These are phyloP conservation scores for Monosporozyma yasuniensis DNA, from an alignment of 805 yeast genomes.

Conservation along the genomic window DNA sequence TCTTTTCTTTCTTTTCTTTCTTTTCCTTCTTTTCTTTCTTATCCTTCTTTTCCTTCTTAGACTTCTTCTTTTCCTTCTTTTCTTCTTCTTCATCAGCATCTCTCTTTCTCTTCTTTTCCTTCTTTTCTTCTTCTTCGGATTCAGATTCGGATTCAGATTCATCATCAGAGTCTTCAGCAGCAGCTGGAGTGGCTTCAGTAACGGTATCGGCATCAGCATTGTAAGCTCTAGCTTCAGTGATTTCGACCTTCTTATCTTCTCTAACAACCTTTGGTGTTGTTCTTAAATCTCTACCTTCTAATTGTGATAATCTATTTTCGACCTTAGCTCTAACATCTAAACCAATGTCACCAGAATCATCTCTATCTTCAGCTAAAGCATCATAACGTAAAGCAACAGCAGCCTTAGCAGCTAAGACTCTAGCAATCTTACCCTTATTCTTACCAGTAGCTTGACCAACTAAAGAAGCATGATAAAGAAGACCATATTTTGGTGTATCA, in stretches of 20 bases:
- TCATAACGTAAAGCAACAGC: constrained; percentile 95
- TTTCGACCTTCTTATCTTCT: constrained; percentile 78
- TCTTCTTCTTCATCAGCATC: constrained; percentile 28
- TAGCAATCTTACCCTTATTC: constrained; percentile 97
- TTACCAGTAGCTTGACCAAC: constrained; percentile 97
- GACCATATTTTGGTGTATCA: constrained; percentile 97
- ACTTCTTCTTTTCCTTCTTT: constrained; percentile 27
- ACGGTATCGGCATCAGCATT: constrained; percentile 88
- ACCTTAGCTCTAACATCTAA: constrained; percentile 85
- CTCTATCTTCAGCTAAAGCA: constrained; percentile 94
- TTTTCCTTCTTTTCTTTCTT: constrained; percentile 21
- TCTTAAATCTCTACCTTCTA: constrained; percentile 95
- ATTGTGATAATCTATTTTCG: constrained; percentile 85
- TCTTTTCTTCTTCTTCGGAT: constrained; percentile 25
- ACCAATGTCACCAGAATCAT: constrained; percentile 91
- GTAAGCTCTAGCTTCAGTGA: constrained; percentile 78
- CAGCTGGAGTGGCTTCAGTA: constrained; percentile 33
- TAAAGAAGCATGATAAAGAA: constrained; percentile 90
- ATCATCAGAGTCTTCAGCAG: constrained; percentile 30
- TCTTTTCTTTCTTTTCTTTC: constrained; percentile 29
- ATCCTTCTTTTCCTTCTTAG: constrained; percentile 30
- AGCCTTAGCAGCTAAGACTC: constrained; percentile 97
- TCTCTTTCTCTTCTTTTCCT: constrained; percentile 31
- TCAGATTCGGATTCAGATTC: constrained; percentile 25
- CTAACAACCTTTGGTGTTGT: constrained; percentile 76